Evolutionary conservation across 805 yeast species (phyloP), one percentile per base, ranked within the genome.

Genomic region (Danielozyma ontarioensis): DNA sequence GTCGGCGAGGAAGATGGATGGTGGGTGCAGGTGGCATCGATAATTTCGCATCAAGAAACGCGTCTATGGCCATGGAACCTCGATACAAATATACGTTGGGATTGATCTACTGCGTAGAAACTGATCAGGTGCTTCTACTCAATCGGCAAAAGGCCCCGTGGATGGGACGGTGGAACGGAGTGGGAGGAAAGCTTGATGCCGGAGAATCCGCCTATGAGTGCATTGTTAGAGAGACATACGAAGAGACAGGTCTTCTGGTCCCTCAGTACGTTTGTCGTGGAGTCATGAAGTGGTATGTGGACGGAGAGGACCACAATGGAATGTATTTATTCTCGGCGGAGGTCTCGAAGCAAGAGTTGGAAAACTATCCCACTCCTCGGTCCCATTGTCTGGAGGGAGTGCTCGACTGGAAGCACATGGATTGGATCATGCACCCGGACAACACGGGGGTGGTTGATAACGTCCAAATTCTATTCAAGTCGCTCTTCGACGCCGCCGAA

Each of bases 111-210:
- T 60, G 66, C 36, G 37, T 39, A 2, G 66, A 57, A 28, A 50
- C 57, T 15, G 40, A 50, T 24, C 47, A 59, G 27, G 44, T 64
- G 13, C 57, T 66, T 10, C 43, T 67, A 5, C 46, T 67, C 13
- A 67, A 67, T 34, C 47, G 72, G 16, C 57, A 62, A 35, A 67
- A 67, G 35, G 47, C 56, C 8, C 72, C 72, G 1, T 64, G 70
- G 68, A 67, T 66, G 71, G 72, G 72, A 12, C 47, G 62, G 31
- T 67, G 72, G 72, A 66, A 67, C 42, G 72, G 72, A 10, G 70
- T 67, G 10, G 72, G 72, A 6, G 72, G 72, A 4, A 66, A 67
- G 37, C 39, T 66, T 13, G 64, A 63, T 22, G 34, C 41, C 1
- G 44, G 36, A 13, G 72, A 67, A 40, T 40, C 59, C 2, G 63